phyloP scores from a whole-genome alignment of 1,284 basidiomycete species.

The Vanrija pseudolonga region DNA sequence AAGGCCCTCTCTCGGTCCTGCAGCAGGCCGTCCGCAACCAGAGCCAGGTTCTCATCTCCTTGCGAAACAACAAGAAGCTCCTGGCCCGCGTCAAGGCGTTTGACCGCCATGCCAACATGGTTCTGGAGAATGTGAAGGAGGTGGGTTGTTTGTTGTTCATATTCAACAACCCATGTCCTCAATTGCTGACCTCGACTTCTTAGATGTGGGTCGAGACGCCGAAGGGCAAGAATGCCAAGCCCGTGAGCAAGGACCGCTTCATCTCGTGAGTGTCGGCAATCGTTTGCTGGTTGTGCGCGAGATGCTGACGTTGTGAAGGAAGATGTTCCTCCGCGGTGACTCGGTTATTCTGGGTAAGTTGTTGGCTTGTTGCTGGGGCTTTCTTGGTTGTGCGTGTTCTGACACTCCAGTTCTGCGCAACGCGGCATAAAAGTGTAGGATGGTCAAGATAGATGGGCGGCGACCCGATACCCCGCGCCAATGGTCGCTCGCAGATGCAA shows the following conservation, averaged over 20 bases:
- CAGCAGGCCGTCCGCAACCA: constrained; percentile 98
- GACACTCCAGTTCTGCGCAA: constrained; percentile 69
- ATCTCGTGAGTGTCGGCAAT: constrained; percentile 84
- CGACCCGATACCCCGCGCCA: constrained; percentile 12
- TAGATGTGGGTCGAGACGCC: constrained; percentile 99
- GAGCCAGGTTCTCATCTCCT: constrained; percentile 92
- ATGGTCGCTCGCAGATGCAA: constrained; percentile 13
- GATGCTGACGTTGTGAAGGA: constrained; percentile 31
- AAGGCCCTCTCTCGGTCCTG: constrained; percentile 93
- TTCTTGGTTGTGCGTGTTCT: background rate
- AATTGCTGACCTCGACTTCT: background rate
- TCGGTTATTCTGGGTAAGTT: constrained; percentile 87
- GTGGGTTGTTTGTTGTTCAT: constrained; percentile 47
- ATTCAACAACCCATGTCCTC: background rate
- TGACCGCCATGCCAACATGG: constrained; percentile 99
- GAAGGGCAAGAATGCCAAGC: constrained; percentile 97
- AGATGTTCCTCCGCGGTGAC: constrained; percentile 66
- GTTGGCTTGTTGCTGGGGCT: background rate
- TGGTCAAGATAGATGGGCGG: constrained; percentile 2
- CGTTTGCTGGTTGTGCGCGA: background rate
- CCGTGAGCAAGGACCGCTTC: constrained; percentile 97
- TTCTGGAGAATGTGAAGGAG: constrained; percentile 95
- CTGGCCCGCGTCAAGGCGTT: constrained; percentile 98
- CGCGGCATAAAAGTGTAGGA: constrained; percentile 57
- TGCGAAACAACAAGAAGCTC: constrained; percentile 98